Conservation (phyloP, 352 stramenopile genomes). For the Phytophthora sp. region DNA sequence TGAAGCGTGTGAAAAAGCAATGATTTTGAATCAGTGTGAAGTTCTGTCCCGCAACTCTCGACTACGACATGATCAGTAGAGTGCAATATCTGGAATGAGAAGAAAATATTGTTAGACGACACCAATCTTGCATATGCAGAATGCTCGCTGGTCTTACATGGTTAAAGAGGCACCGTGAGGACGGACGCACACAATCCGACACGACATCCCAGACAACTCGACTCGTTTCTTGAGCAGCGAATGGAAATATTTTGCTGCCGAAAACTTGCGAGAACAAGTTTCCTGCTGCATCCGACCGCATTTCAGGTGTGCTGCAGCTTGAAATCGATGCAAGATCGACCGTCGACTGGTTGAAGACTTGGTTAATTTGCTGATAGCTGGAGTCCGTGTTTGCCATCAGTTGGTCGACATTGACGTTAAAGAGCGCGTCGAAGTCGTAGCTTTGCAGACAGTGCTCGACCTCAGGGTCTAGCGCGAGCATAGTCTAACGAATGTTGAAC, state of each 20-base stretch:
- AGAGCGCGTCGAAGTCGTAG: background rate
- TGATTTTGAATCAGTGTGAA: background rate
- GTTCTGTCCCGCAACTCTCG: background rate
- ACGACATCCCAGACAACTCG: background rate
- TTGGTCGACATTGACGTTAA: background rate
- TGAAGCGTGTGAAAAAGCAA: background rate
- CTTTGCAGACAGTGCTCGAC: background rate
- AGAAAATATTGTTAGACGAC: background rate
- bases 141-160: too few species aligned
- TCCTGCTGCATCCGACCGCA: background rate
- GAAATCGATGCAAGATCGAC: background rate
- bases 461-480: background rate
- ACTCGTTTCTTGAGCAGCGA: background rate
- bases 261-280: background rate
- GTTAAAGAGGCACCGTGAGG: conserved; percentile 1
- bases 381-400: background rate
- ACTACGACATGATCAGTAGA: background rate
- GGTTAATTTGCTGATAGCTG: background rate
- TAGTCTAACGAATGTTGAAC: too few species aligned
- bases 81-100: conserved; percentile 1
- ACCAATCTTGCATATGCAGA: too few species aligned
- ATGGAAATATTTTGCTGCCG: conserved; percentile 2
- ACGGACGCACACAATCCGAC: background rate
- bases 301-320: background rate
- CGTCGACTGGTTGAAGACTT: background rate